phyloP scores from a whole-genome alignment of 1,139 yeast species.

The Protomyces pachydermus region DNA sequence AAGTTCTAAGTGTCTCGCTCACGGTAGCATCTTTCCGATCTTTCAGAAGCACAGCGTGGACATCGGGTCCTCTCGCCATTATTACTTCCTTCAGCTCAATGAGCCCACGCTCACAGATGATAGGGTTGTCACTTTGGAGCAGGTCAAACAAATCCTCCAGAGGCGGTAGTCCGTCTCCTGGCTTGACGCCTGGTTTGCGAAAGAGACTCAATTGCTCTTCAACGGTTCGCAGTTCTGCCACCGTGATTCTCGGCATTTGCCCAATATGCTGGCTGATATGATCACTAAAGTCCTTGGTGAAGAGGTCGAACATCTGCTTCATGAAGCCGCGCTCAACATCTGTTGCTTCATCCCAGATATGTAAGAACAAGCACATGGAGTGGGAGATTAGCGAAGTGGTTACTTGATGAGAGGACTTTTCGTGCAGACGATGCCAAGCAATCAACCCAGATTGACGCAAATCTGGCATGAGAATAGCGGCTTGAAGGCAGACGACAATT shows the following conservation, averaged over 20 bases:
- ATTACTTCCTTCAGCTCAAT: constrained; percentile 58
- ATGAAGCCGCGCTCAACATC: constrained; percentile 48
- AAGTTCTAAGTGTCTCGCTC: constrained; percentile 50
- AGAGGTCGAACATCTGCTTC: constrained; percentile 43
- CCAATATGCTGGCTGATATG: constrained; percentile 34
- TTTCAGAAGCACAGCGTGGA: constrained; percentile 40
- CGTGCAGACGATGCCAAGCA: constrained; percentile 61
- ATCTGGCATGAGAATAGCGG: constrained; percentile 61
- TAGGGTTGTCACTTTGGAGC: constrained; percentile 61
- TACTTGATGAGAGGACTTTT: constrained; percentile 50
- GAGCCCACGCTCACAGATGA: constrained; percentile 73
- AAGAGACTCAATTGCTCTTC: constrained; percentile 25
- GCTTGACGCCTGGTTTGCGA: constrained; percentile 5
- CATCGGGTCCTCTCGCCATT: constrained; percentile 47
- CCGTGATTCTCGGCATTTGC: constrained; percentile 34
- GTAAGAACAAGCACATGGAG: constrained; percentile 55
- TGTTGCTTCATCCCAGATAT: constrained; percentile 56
- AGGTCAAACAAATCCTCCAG: constrained; percentile 46
- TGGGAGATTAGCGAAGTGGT: constrained; percentile 54
- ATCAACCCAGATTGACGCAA: constrained; percentile 59
- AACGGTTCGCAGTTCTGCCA: constrained; percentile 34
- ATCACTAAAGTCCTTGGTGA: constrained; percentile 9
- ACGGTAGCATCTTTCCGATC: constrained; percentile 39
- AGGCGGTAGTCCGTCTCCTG: too few relatives aligned
- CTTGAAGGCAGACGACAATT: constrained; percentile 77